phyloP scores from a whole-genome alignment of 1,139 yeast species.

The Nakaseomyces sp. region DNA sequence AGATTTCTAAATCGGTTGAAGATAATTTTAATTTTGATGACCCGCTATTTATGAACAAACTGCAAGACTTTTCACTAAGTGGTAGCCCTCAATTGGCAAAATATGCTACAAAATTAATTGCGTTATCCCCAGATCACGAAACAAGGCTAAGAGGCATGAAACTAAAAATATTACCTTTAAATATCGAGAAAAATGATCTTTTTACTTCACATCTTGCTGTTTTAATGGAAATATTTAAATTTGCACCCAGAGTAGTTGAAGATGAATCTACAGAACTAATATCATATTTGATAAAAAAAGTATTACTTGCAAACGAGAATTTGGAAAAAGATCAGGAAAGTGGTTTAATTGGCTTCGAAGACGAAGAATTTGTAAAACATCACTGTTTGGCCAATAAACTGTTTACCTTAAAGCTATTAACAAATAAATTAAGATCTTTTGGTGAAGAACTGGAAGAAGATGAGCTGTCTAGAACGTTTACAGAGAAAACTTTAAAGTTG shows the following conservation, averaged over 20 bases:
- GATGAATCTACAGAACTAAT: constrained; percentile 52
- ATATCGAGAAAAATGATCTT: constrained; percentile 29
- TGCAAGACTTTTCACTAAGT: constrained; percentile 39
- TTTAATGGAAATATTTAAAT: constrained; percentile 52
- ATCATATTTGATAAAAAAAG: constrained; percentile 49
- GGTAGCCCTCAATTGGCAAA: constrained; percentile 60
- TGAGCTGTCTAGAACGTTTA: constrained; percentile 33
- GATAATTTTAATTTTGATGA: constrained; percentile 27
- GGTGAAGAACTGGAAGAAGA: constrained; percentile 27
- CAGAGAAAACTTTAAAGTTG: constrained; percentile 60
- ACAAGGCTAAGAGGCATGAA: constrained; percentile 36
- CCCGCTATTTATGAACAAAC: constrained; percentile 34
- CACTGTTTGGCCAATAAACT: constrained; percentile 40
- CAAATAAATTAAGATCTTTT: constrained; percentile 51
- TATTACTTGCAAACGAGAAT: constrained; percentile 43
- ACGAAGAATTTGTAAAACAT: constrained; percentile 18
- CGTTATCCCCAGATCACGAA: constrained; percentile 39
- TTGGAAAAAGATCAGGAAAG: constrained; percentile 21
- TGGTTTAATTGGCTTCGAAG: constrained; percentile 44
- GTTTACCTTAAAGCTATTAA: constrained; percentile 49
- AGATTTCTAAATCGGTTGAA: constrained; percentile 40
- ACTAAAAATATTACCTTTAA: constrained; percentile 44
- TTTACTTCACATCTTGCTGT: constrained; percentile 53
- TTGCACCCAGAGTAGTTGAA: constrained; percentile 45
- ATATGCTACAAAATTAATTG: constrained; percentile 55